A percentile compares a stretch with the other conserved stretches of the same genome.
Evolutionary conservation across 1,284 basidiomycete genomes (phyloP).

Genomic region (Sporisorium reilianum): DNA sequence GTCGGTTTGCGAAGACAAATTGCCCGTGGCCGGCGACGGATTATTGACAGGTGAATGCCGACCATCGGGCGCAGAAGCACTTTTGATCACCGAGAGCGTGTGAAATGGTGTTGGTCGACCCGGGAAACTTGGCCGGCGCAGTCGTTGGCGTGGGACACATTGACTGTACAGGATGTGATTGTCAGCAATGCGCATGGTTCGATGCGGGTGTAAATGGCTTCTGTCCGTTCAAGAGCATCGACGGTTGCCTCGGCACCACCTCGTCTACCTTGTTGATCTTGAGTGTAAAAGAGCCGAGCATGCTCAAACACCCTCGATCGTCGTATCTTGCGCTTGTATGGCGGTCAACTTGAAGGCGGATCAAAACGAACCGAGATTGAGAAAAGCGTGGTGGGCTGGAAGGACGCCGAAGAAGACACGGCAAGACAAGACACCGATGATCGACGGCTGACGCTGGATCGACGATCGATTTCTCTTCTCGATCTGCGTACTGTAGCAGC

Average conservation of each 20-base stretch:
- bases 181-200: slow-evolving; percentile 2
- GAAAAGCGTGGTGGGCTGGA: neutral
- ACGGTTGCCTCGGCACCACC: no score
- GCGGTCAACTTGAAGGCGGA: neutral
- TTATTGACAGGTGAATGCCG: slow-evolving; percentile 13
- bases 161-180: no score
- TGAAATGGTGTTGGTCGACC: slow-evolving; percentile 1
- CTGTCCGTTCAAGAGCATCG: neutral
- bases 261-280: neutral
- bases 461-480: neutral
- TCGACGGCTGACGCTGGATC: slow-evolving; percentile 1
- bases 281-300: neutral
- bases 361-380: no score
- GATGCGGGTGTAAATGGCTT: neutral
- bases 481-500: neutral
- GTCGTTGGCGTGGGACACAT: neutral
- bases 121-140: slow-evolving; percentile 3
- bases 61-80: slow-evolving; percentile 1
- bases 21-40: neutral
- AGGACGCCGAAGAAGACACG: neutral
- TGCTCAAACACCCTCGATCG: neutral
- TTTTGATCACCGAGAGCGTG: slow-evolving; percentile 2
- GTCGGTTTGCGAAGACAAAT: neutral
- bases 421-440: slow-evolving; percentile 4
- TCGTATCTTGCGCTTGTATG: neutral